Base-by-base conservation (phyloP, 257 asterid species). In the Coffea eugenioides region DNA sequence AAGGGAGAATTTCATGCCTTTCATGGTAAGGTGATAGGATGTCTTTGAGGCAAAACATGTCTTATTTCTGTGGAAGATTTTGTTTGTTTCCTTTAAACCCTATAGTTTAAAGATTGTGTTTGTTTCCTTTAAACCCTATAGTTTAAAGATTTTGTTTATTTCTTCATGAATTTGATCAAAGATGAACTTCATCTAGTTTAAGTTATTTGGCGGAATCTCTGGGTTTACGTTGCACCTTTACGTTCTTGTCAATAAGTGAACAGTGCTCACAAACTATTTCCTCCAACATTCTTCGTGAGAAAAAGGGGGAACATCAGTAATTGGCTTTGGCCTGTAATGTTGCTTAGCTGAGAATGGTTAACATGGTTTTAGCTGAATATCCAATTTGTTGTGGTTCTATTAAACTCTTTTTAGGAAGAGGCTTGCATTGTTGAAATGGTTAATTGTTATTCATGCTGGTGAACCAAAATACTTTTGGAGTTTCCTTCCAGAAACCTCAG, bases 1-100 rank as follows among this genome's bases (percentile, higher is more conserved):
- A n/a, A 94, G 98, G 87, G 97, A 92, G 80, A 91, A 91, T 74
- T 86, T 87, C 77, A 88, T 82, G 90, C 78, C 91, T 73, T 92
- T 95, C 69, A 71, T 86, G 99, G 99, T 95, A 95, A 89, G 56
- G 67, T 84, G 54, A 61, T 48, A 43, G 48, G 57, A 23, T 39
- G 52, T 9, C 11, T 57, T 0, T 57, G n/a, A 18, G 56, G 43
- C 23, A 34, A 10, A 39, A 54, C 56, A 74, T 74, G 39, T 57
- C 39, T 56, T 75, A 3, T 56, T 56, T 57, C 43, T 59, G 4
- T 75, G 48, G 57, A 13, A 5, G 0, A 7, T 61, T 61, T 8
- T 3, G 2, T 59, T 59, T 59, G 65, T 74, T 75, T 39, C 21
- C 15, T 31, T 49, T 27, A 27, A 27, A 27, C 27, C 27, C 27